A percentile compares a stretch with the other conserved stretches of the same genome.
phyloP scores from a whole-genome alignment of 805 yeast species.

The Cyberlindnera samutprakarnensis region DNA sequence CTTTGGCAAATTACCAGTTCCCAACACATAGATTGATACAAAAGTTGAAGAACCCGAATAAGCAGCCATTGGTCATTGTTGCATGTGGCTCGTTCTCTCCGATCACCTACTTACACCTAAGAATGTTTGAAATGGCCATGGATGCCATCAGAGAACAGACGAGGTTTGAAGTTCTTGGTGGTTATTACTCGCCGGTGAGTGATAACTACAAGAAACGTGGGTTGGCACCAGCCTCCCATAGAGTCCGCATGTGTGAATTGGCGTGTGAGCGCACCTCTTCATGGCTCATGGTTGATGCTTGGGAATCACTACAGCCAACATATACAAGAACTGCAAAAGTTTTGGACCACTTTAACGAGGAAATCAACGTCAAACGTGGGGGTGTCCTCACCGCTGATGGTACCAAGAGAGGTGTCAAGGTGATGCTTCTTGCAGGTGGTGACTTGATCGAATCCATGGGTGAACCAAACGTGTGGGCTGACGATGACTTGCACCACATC shows the following conservation, averaged over 20 bases:
- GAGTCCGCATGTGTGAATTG: conserved; percentile 96
- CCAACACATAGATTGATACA: conserved; percentile 83
- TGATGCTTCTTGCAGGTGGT: conserved; percentile 96
- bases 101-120: conserved; percentile 83
- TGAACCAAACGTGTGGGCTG: conserved; percentile 99
- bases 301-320: conserved; percentile 90
- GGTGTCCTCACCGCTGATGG: conserved; percentile 64
- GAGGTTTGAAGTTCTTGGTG: conserved; percentile 91
- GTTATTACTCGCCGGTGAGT: conserved; percentile 90
- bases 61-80: conserved; percentile 86
- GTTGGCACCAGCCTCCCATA: conserved; percentile 76
- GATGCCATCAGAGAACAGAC: conserved; percentile 90
- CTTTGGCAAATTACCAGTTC: conserved; percentile 61
- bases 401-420: conserved; percentile 72
- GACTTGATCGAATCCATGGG: conserved; percentile 98
- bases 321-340: conserved; percentile 95
- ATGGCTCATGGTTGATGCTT: conserved; percentile 99
- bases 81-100: conserved; percentile 98
- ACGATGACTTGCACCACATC: conserved; percentile 88
- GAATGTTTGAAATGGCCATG: conserved; percentile 99
- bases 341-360: conserved; percentile 93
- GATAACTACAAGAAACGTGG: conserved; percentile 94
- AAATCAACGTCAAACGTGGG: conserved; percentile 82
- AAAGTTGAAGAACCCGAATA: conserved; percentile 60
- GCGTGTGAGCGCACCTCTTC: conserved; percentile 95